phyloP scores from a whole-genome alignment of 257 asterid genomes.

The Nemophila menziesii region DNA sequence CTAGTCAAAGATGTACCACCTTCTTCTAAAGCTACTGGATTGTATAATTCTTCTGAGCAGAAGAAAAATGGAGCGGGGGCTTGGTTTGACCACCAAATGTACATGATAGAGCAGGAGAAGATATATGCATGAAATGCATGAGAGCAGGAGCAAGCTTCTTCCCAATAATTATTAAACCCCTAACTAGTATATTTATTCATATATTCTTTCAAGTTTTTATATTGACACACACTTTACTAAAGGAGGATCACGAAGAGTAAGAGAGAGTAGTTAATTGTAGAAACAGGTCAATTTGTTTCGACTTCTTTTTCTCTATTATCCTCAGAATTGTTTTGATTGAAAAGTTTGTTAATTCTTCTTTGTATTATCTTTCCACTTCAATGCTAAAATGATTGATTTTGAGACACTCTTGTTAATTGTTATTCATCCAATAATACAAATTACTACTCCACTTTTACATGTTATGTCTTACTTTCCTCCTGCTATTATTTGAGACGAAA shows the following conservation, averaged over 20 bases:
- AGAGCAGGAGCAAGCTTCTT: constrained; percentile 28
- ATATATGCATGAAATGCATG: too few species aligned
- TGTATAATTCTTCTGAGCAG: constrained; percentile 24
- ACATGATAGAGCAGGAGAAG: constrained; percentile 84
- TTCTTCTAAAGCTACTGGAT: constrained; percentile 21
- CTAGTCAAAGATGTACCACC: constrained; percentile 56
- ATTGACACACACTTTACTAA: constrained; percentile 8
- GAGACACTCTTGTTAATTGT: too few species aligned
- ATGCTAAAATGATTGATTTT: too few species aligned
- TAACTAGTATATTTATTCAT: constrained; percentile 13
- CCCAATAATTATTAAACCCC: constrained; percentile 10
- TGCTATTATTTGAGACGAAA: too few species aligned
- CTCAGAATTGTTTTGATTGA: not conserved
- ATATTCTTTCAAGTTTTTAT: constrained; percentile 7
- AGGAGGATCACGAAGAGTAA: too few species aligned
- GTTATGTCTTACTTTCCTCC: too few species aligned
- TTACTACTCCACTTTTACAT: too few species aligned
- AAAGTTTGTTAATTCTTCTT: not conserved
- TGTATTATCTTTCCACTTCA: not conserved
- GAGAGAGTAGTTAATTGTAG: constrained; percentile 2
- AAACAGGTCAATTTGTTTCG: constrained; percentile 24
- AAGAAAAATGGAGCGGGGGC: constrained; percentile 30
- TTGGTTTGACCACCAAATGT: constrained; percentile 81
- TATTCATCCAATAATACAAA: too few species aligned
- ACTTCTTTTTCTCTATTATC: constrained; percentile 7